These are phyloP conservation scores for Fusarium tupiense DNA, from an alignment of 2,329 filamentous ascomycete species.

Conservation along the genomic window DNA sequence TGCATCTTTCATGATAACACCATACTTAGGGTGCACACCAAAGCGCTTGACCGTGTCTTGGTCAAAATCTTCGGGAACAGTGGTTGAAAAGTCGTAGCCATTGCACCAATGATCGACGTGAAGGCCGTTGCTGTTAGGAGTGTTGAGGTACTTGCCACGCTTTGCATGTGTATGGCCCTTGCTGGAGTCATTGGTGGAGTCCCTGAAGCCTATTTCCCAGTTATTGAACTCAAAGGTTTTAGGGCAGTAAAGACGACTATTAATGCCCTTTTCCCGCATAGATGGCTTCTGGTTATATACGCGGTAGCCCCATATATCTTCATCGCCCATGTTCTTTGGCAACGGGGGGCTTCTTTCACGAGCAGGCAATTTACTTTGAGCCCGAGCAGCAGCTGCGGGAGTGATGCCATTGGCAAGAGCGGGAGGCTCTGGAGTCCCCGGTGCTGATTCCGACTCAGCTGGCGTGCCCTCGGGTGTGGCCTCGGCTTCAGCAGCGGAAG, in stretches of 20 bases:
- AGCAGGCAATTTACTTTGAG: constrained; percentile 44
- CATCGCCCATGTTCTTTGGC: constrained; percentile 54
- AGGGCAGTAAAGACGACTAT: constrained; percentile 63
- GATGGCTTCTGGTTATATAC: constrained; percentile 54
- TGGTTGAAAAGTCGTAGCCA: constrained; percentile 62
- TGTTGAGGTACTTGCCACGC: constrained; percentile 63
- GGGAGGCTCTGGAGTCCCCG: constrained; percentile 50
- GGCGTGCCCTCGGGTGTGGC: constrained; percentile 48
- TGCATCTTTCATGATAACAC: constrained; percentile 61
- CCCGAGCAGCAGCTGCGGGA: constrained; percentile 38
- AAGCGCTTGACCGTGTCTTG: constrained; percentile 59
- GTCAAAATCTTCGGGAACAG: constrained; percentile 62
- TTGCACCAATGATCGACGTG: constrained; percentile 65
- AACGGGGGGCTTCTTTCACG: constrained; percentile 52
- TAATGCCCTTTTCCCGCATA: constrained; percentile 56
- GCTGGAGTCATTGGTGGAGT: constrained; percentile 65
- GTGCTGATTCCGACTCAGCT: constrained; percentile 49
- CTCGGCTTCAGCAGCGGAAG: constrained; percentile 51
- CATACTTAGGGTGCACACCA: constrained; percentile 62
- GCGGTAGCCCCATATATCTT: constrained; percentile 64
- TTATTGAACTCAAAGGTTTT: constrained; percentile 59
- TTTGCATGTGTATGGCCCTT: constrained; percentile 63
- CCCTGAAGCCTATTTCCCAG: constrained; percentile 68
- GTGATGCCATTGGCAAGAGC: constrained; percentile 41
- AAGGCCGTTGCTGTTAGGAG: constrained; percentile 63